These are phyloP conservation scores for Eucalyptus marginata DNA, from an alignment of 345 rosid genomes.

Conservation along the genomic window DNA sequence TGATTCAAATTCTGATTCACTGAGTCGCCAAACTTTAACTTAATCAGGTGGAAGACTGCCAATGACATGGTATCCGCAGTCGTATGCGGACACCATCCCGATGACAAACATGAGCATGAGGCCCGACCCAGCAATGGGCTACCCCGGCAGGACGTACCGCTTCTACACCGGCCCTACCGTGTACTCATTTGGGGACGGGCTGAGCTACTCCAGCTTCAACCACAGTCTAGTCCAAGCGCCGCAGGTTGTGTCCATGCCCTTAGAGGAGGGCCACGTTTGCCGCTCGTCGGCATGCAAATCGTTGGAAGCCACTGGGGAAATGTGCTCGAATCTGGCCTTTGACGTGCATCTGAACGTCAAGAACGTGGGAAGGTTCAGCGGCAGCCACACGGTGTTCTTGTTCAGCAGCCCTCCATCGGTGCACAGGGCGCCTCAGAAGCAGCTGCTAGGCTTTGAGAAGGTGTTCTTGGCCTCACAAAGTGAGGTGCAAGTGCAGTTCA, in stretches of 20 bases:
- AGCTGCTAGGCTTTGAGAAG: slow-evolving; percentile 62
- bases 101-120: slow-evolving; percentile 98
- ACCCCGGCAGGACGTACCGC: slow-evolving; percentile 86
- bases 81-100: slow-evolving; percentile 61
- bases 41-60: slow-evolving; percentile 73
- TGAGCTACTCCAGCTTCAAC: slow-evolving; percentile 41
- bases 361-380: slow-evolving; percentile 36
- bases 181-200: slow-evolving; percentile 78
- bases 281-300: slow-evolving; percentile 45
- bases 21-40: neutral
- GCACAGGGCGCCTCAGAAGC: slow-evolving; percentile 60
- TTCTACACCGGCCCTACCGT: slow-evolving; percentile 88
- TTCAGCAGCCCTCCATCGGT: slow-evolving; percentile 64
- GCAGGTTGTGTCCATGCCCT: slow-evolving; percentile 14
- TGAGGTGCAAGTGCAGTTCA: slow-evolving; percentile 29
- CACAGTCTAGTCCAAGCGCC: slow-evolving; percentile 59
- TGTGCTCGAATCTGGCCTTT: slow-evolving; percentile 33
- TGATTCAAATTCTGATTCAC: neutral
- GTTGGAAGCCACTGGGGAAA: slow-evolving; percentile 21
- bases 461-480: slow-evolving; percentile 18
- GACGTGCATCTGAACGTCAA: slow-evolving; percentile 41
- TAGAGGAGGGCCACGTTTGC: slow-evolving; percentile 45
- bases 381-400: slow-evolving; percentile 65
- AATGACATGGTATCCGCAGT: slow-evolving; percentile 93
- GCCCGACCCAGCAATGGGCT: slow-evolving; percentile 54